Evolutionary conservation across 495 filamentous ascomycete genomes (phyloP), one percentile per base, ranked within the genome.

Genomic region (Aspergillus diversus): DNA sequence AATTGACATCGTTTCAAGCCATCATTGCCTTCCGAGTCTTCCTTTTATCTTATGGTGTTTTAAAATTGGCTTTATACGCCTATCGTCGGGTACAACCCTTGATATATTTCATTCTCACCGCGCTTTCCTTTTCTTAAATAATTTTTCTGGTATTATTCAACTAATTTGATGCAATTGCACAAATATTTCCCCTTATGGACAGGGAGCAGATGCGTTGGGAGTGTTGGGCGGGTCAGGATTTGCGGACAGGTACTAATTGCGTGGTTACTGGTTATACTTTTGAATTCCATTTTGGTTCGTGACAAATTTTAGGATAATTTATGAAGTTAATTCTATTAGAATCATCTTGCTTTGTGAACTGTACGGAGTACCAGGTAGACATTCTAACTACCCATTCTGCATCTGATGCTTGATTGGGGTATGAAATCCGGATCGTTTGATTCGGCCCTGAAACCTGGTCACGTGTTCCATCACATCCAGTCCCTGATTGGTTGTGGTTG

Each of bases 401-500:
- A 27, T 27, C 2, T 2, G 21, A 27, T 27, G 21, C 21, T 27
- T 27, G 21, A 27, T 27, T 27, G 21, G 2, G 21, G 21, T 27
- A 50, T 34, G 27, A 54, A 54, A 54, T 54, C 3, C 51, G 15
- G 3, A 27, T 27, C 6, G 33, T 54, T 27, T 54, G 51, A 54
- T 69, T 69, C 55, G 62, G 57, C 49, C 17, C 11, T 33, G 54
- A 16, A 7, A 2, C 34, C 5, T 32, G 6, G 2, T 70, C 70
- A 72, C 70, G 66, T 72, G 70, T 50, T 12, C 11, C 46, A 15
- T 21, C 55, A 61, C 51, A 63, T 13, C 31, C 57, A 9, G 47
- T 0, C 57, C 55, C 61, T 73, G 70, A 77, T 77, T 77, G 75
- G 74, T 55, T 33, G 32, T 33, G 59, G 66, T 43, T 62, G 59